A percentile compares a stretch with the other conserved stretches of the same genome.
phyloP scores from a whole-genome alignment of 2,329 filamentous ascomycete genomes.

The Fusarium euwallaceae region DNA sequence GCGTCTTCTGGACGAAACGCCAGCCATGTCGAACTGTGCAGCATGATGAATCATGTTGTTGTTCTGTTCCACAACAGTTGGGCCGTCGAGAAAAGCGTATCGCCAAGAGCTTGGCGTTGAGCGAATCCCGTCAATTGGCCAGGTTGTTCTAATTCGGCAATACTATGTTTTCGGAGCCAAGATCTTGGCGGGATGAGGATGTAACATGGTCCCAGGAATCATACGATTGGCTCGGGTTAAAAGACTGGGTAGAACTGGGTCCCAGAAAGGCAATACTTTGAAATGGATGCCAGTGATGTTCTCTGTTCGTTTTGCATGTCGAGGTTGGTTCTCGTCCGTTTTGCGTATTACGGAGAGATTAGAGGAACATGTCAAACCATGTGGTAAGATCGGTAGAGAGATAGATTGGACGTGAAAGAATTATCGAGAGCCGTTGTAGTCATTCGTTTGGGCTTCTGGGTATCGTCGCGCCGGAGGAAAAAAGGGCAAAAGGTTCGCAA shows the following conservation, averaged over 20 bases:
- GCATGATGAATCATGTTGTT: not conserved
- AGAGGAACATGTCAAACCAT: not conserved
- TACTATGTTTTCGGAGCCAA: conserved; percentile 4
- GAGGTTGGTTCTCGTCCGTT: not conserved
- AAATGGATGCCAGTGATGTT: not conserved
- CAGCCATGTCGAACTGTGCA: not conserved
- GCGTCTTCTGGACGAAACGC: not conserved
- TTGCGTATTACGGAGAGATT: not conserved
- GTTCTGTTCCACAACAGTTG: not conserved
- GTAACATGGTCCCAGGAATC: not conserved
- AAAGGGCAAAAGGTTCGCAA: not conserved
- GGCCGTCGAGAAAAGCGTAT: not conserved
- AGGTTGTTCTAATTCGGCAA: conserved; percentile 7
- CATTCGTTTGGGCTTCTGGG: not conserved
- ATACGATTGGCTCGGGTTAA: not conserved
- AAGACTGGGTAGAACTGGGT: too few species aligned
- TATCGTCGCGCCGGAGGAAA: not conserved
- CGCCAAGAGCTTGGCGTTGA: not conserved
- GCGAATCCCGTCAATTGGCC: not conserved
- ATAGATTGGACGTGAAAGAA: not conserved
- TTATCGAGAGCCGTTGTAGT: not conserved
- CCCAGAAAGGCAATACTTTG: too few species aligned
- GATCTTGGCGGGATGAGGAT: conserved; percentile 16
- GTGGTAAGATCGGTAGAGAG: not conserved
- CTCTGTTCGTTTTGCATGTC: not conserved